Evolutionary conservation across 768 basidiomycete genomes (phyloP), one percentile per base, ranked within the genome.

Genomic region (Pilatotrama ljubarskyi): DNA sequence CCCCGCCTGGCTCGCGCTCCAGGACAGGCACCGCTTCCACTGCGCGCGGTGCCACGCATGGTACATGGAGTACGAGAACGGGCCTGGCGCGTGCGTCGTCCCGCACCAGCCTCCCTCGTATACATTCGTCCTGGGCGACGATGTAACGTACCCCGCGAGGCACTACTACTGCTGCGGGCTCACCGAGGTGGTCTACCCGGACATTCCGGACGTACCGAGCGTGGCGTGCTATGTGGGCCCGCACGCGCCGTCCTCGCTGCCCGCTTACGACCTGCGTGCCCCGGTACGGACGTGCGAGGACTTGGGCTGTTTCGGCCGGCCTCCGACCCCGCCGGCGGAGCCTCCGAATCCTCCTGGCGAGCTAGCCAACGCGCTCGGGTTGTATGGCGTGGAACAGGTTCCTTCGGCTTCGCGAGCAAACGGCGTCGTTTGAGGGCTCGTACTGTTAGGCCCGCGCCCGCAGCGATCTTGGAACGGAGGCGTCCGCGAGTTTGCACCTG

Each of bases 21-120:
- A 35, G 36, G n/a, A 15, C 51, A 35, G 26, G 32, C 20, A 44
- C 41, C 40, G 25, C 13, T 17, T 17, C 7, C 55, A 51, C 55
- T 62, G 61, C 40, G 50, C 37, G 17, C 55, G 61, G 11, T 62
- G 61, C 55, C 41, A 52, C 55, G 41, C 29, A n/a, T 24, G 35
- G 25, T 62, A 47, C 61, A n/a, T 44, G 46, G 47, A 40, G 14
- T 26, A 25, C 2, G 35, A 59, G 4, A 50, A 55, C 41, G 24
- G 37, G 14, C 41, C 41, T 11, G 25, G n/a, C 20, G 57, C 51
- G 6, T 63, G 62, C 42, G 41, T 50, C 24, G 35, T 58, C 32
- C 25, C 29, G 11, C 62, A 63, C 35, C 14, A 3, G 14, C 26
- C 51, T 9, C 24, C 48, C 25, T 18, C 13, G 32, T 10, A 25